Evolutionary conservation across 371 early-diverging fungal species (phyloP), one percentile per base, ranked within the genome.

Genomic region (Mucor racemosus): DNA sequence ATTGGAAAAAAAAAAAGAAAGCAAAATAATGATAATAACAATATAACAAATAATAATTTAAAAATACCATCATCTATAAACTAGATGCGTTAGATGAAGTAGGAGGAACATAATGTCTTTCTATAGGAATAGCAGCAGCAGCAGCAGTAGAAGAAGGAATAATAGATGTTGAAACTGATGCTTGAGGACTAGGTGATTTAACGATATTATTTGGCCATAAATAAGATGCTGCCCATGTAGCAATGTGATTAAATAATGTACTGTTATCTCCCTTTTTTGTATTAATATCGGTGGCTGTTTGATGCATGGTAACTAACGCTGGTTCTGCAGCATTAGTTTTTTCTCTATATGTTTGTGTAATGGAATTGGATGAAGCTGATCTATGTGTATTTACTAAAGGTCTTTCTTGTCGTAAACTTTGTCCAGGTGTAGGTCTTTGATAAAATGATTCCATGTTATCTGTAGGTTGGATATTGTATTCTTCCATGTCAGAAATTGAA

Each of bases 221-320:
- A 53, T 71, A 71, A 5, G 72, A 71, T 39, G 67, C 46, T 6
- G 72, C 72, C 72, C 72, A 71, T 26, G 19, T 46, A 39, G 72
- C 67, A 41, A 71, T 63, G 9, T 67, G 44, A 55, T 71, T 64
- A 6, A 71, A 50, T 39, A 71, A 26, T 7, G 40, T 57, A 10
- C 38, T 34, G 34, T 55, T 64, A 33, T 36, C 56, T 35, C 39
- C 55, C 9, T 35, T 50, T 54, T 3, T 60, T 26, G 40, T 72
- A n/a, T 65, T 41, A 17, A 72, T 72, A 39, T 65, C 68, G 3
- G 68, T 72, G 0, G 73, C 73, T 31, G 63, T 72, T 40, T 72
- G 73, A 58, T 72, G 65, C 62, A 62, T 72, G 0, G 65, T 72
- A 1, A 72, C 73, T 55, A 72, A 35, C 26, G 73, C 73, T 21